Evolutionary conservation across 257 asterid genomes (phyloP).

Genomic region (Solanum appendiculatum): DNA sequence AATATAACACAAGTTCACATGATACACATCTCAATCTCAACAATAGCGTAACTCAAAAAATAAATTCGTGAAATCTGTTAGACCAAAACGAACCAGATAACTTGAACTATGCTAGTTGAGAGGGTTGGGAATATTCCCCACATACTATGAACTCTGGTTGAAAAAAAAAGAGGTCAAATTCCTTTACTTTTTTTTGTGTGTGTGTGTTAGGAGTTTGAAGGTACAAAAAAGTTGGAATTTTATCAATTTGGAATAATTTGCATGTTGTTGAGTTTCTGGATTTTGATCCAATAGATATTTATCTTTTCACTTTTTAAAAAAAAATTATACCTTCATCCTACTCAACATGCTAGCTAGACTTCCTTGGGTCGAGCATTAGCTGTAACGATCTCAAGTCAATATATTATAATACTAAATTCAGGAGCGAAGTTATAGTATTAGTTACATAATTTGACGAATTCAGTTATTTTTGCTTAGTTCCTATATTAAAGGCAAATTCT

Average conservation of each 20-base stretch:
- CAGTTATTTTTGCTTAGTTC: not conserved
- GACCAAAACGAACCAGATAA: not conserved
- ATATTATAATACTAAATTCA: not conserved
- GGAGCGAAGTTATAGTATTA: not conserved
- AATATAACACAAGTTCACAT: not conserved
- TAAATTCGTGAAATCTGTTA: rapidly evolving
- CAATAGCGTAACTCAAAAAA: not conserved
- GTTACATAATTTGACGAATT: not conserved
- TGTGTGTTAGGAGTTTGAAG: not conserved
- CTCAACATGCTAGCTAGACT: not conserved
- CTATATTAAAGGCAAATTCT: not conserved
- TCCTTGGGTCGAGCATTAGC: rapidly evolving
- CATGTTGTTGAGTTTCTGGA: not conserved
- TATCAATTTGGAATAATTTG: not conserved
- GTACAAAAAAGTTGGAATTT: not conserved
- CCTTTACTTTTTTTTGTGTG: not conserved
- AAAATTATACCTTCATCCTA: not conserved
- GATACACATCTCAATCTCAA: not conserved
- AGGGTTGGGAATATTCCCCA: not conserved
- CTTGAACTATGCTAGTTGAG: not conserved
- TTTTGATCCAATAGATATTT: not conserved
- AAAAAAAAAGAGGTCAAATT: not conserved
- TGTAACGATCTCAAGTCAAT: not conserved
- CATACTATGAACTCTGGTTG: not conserved
- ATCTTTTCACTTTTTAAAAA: not conserved